Evolutionary conservation across 495 filamentous ascomycete genomes (phyloP).

Genomic region (Aspergillus ostianus): DNA sequence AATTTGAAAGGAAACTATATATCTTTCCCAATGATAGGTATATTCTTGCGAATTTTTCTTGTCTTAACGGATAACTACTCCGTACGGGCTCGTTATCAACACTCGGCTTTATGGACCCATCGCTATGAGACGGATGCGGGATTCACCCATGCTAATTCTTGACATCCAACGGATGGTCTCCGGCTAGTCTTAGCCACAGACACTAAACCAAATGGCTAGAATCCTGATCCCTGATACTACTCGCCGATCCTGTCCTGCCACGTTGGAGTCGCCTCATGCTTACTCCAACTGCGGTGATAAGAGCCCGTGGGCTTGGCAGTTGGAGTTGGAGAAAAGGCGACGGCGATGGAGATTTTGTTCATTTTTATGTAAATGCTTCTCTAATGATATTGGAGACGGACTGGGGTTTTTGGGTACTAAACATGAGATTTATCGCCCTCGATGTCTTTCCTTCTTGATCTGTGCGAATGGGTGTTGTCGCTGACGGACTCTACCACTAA

Average conservation of each 20-base stretch:
- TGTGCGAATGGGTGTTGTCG: background rate
- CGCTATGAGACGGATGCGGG: background rate
- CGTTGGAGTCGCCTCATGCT: background rate
- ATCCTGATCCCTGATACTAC: background rate
- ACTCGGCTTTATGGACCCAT: background rate
- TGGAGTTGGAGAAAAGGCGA: slow-evolving; percentile 5
- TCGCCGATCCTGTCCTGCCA: background rate
- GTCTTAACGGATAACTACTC: too few relatives aligned
- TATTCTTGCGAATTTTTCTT: too few relatives aligned
- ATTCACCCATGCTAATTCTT: background rate
- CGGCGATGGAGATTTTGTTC: background rate
- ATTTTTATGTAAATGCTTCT: background rate
- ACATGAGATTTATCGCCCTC: background rate
- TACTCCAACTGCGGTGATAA: slow-evolving; percentile 11
- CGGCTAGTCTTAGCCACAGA: background rate
- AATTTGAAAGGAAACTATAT: too few relatives aligned
- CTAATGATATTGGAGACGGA: background rate
- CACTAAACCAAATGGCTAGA: background rate
- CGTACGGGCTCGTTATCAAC: background rate
- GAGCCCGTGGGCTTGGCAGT: slow-evolving; percentile 13
- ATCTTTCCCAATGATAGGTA: too few relatives aligned
- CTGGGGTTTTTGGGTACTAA: background rate
- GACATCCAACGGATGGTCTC: background rate
- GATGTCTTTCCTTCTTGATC: background rate
- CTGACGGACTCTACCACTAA: too few relatives aligned